Evolutionary conservation across 352 stramenopile genomes (phyloP).

Genomic region (Phytophthora agathidicida): DNA sequence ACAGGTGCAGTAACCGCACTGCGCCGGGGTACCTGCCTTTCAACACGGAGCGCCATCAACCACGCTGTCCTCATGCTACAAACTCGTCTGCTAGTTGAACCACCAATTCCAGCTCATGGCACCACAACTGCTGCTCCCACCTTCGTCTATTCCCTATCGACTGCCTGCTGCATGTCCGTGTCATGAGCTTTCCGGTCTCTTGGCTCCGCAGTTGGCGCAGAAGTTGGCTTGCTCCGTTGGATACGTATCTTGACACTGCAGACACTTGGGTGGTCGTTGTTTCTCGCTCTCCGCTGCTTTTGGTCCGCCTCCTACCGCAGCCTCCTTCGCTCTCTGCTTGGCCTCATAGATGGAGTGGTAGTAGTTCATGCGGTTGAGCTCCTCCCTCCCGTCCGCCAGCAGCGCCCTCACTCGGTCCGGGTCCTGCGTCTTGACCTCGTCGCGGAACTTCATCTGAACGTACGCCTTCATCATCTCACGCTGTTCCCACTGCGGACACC

Average conservation of each 20-base stretch:
- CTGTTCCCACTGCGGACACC: constrained; percentile 81
- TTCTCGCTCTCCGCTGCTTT: not conserved
- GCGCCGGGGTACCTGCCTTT: not conserved
- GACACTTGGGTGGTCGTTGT: constrained; percentile 29
- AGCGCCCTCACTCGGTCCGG: constrained; percentile 56
- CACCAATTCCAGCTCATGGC: not conserved
- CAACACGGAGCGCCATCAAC: not conserved
- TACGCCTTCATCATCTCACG: constrained; percentile 88
- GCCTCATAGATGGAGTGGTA: constrained; percentile 84
- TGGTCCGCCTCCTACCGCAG: not conserved
- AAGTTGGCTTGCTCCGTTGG: constrained; percentile 66
- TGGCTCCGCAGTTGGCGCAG: constrained; percentile 73
- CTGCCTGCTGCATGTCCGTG: not conserved
- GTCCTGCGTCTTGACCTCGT: constrained; percentile 57
- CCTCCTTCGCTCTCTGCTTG: constrained; percentile 49
- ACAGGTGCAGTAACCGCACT: not conserved
- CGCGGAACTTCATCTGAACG: constrained; percentile 79
- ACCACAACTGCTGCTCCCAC: not conserved
- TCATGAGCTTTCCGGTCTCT: constrained; percentile 43
- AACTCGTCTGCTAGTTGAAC: not conserved
- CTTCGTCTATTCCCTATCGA: constrained; percentile 13
- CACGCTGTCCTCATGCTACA: not conserved
- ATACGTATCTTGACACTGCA: constrained; percentile 50
- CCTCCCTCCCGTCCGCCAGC: constrained; percentile 68
- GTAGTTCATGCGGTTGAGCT: constrained; percentile 88